These are phyloP conservation scores for Puccinia brachypodii DNA, from an alignment of 1,284 basidiomycete species.

Conservation along the genomic window DNA sequence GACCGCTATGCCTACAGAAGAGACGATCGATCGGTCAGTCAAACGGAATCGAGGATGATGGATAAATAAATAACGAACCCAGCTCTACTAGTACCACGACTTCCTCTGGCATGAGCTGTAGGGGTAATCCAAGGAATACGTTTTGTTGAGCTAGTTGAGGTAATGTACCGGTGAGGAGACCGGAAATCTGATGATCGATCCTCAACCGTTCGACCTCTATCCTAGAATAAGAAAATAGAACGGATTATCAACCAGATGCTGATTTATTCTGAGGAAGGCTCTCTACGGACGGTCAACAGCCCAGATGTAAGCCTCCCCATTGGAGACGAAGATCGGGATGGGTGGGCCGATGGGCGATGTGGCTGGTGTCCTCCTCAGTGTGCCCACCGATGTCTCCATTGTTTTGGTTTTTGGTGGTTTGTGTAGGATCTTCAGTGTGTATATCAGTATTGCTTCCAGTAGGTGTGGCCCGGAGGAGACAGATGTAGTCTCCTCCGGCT, in stretches of 20 bases:
- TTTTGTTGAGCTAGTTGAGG: constrained; percentile 96
- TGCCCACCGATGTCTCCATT: no score
- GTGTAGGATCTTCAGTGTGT: no score
- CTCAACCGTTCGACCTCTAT: constrained; percentile 76
- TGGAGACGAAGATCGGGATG: constrained; percentile 64
- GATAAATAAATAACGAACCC: constrained; percentile 61
- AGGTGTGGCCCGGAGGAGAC: no score
- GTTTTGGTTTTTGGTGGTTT: no score
- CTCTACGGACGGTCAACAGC: constrained; percentile 67
- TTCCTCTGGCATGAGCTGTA: constrained; percentile 87
- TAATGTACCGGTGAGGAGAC: constrained; percentile 82
- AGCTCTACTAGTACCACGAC: constrained; percentile 79
- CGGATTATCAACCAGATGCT: constrained; percentile 43
- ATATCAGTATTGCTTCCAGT: no score
- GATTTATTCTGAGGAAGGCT: constrained; percentile 33
- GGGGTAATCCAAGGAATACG: constrained; percentile 85
- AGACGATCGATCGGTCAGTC: background rate
- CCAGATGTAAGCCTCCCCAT: constrained; percentile 73
- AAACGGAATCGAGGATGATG: background rate
- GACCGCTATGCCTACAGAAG: constrained; percentile 68
- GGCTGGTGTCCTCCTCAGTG: constrained; percentile 12
- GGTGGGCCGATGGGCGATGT: constrained; percentile 15
- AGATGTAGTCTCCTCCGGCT: no score
- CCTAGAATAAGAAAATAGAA: background rate
- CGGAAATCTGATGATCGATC: constrained; percentile 76